Evolutionary conservation across 31 red algal genomes (phyloP), one percentile per base, ranked within the genome.

Genomic region (Asparagopsis taxiformis): DNA sequence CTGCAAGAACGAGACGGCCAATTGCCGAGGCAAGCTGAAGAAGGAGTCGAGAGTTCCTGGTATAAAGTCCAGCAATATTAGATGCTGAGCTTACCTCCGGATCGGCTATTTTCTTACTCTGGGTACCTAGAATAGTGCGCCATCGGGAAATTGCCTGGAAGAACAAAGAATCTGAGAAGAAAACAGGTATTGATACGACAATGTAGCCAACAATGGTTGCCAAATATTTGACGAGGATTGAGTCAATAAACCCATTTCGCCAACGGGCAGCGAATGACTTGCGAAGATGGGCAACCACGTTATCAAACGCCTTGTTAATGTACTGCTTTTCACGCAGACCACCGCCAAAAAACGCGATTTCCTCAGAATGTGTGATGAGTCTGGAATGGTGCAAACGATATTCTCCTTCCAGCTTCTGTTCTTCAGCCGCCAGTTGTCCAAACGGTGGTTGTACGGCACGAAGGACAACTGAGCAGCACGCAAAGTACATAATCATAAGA

Each of bases 271-370:
- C 78, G 56, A 94, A 92, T 23, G 93, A 55, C 41, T 80, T 84
- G n/a, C 71, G 66, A 28, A 94, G 59, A 74, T 94, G 96, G 29
- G 68, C 75, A 30, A 88, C 68, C 1, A 94, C 56, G 43, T 84
- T 82, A 69, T 81, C 88, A 72, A 99, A 94, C 3, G 96, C 87
- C 20, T 70, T 68, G 30, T 94, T 99, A 60, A 99, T 99, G 72
- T 91, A 94, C 33, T 74, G 52, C 80, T 99, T 99, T 37, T 99
- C 96, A 26, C 79, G 86, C 19, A 29, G 48, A 15, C 68, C 81
- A 31, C 96, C 96, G 13, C 91, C 79, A 77, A 94, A 99, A 55
- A 99, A 99, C 36, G 96, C 96, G 35, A 99, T 94, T 84, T 99
- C 96, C 67, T 99, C 96, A 25, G 79, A 80, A 50, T 99, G 96